These are phyloP conservation scores for Talaromyces proteolyticus DNA, from an alignment of 495 filamentous ascomycete genomes.

Conservation along the genomic window DNA sequence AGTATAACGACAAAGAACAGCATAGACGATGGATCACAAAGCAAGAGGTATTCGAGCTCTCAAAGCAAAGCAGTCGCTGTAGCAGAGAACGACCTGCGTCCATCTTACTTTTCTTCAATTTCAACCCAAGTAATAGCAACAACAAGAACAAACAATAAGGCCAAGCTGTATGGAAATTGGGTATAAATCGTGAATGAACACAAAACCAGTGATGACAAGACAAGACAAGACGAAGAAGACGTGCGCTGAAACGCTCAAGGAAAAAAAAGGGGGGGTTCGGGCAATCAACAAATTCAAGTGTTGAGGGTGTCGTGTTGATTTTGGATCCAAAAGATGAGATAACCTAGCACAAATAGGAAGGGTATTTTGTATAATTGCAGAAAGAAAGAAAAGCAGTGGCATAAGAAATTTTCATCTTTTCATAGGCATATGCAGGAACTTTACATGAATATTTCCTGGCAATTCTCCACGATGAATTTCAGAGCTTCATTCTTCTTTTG, in stretches of 20 bases:
- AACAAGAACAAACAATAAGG: not conserved
- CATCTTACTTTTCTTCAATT: not conserved
- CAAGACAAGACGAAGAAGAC: not conserved
- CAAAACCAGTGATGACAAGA: not conserved
- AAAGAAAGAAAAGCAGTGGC: no score
- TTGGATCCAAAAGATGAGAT: not conserved
- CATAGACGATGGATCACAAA: constrained; percentile 1
- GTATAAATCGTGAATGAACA: constrained; percentile 1
- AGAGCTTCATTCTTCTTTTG: constrained; percentile 85
- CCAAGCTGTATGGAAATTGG: not conserved
- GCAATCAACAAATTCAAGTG: not conserved
- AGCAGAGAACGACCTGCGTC: not conserved
- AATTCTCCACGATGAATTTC: constrained; percentile 86
- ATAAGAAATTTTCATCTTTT: not conserved
- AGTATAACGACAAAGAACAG: constrained; percentile 5
- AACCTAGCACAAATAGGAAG: not conserved
- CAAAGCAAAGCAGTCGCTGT: constrained; percentile 3
- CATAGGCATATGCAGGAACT: constrained; percentile 2
- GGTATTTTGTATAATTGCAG: no score
- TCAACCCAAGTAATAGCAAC: constrained; percentile 6
- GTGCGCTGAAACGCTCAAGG: not conserved
- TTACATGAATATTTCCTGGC: constrained; percentile 66
- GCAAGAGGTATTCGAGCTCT: constrained; percentile 1
- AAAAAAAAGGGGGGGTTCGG: not conserved
- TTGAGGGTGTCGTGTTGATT: not conserved